phyloP scores from a whole-genome alignment of 441 rosid genomes.

The Pelargonium fulgidum region DNA sequence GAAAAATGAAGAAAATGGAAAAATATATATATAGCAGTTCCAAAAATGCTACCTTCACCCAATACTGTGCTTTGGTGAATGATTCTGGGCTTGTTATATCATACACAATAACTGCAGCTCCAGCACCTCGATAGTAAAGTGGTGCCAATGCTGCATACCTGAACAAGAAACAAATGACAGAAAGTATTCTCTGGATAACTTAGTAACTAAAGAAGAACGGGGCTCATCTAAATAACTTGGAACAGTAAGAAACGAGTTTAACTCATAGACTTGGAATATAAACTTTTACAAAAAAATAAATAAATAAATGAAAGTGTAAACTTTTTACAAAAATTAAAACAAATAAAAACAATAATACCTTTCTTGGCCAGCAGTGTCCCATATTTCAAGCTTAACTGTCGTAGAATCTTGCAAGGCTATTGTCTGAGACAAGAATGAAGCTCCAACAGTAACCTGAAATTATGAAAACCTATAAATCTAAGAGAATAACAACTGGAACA shows the following conservation, averaged over 20 bases:
- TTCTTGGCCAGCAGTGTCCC: conserved; percentile 99
- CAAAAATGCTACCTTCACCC: conserved; percentile 71
- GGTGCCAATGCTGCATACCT: conserved; percentile 99
- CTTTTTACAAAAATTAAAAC: conserved; percentile 8
- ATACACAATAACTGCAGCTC: conserved; percentile 87
- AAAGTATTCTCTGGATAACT: neutral
- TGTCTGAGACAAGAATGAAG: conserved; percentile 93
- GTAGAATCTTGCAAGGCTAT: conserved; percentile 97
- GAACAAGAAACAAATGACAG: conserved; percentile 11
- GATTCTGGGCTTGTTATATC: conserved; percentile 96
- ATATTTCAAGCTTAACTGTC: conserved; percentile 92
- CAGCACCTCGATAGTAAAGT: conserved; percentile 92
- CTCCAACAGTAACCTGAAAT: conserved; percentile 93
- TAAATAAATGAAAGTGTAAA: no score
- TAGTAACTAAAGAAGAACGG: no score
- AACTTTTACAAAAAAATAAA: conserved; percentile 5
- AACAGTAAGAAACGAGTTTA: neutral
- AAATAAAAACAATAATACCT: conserved; percentile 41
- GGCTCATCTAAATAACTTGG: neutral
- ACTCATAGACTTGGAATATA: neutral
- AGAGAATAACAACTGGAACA: conserved; percentile 7
- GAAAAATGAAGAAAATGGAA: neutral
- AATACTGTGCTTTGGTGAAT: conserved; percentile 82
- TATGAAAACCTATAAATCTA: conserved; percentile 16
- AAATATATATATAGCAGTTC: conserved; percentile 4